phyloP scores from a whole-genome alignment of 805 yeast species.

The Yamadazyma scolyti region DNA sequence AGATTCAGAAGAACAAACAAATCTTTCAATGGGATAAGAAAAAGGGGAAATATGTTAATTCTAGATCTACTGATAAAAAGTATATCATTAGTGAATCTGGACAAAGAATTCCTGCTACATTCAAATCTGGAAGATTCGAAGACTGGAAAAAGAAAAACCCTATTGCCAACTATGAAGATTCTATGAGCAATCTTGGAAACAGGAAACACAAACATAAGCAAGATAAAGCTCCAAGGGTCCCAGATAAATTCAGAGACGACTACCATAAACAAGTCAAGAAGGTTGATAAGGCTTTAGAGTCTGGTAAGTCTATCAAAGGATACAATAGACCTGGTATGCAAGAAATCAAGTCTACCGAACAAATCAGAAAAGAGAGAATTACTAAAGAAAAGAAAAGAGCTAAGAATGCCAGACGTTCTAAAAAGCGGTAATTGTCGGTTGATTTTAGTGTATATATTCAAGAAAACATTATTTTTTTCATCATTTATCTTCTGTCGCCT shows the following conservation, averaged over 20 bases:
- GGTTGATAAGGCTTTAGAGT: slow-evolving; percentile 73
- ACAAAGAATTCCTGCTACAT: slow-evolving; percentile 85
- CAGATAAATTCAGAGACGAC: slow-evolving; percentile 90
- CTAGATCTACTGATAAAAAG: slow-evolving; percentile 76
- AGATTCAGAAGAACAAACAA: slow-evolving; percentile 63
- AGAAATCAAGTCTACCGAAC: slow-evolving; percentile 67
- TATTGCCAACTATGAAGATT: slow-evolving; percentile 1
- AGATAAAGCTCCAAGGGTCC: slow-evolving; percentile 76
- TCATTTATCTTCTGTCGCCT: too few species aligned
- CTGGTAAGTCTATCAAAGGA: slow-evolving; percentile 73
- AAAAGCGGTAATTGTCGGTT: slow-evolving; percentile 18
- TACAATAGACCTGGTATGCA: slow-evolving; percentile 45
- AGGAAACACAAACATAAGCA: slow-evolving; percentile 68
- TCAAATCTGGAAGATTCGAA: slow-evolving; percentile 86
- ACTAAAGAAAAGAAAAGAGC: slow-evolving; percentile 67
- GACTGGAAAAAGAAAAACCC: slow-evolving; percentile 71
- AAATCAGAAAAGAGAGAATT: slow-evolving; percentile 75
- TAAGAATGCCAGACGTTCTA: slow-evolving; percentile 79
- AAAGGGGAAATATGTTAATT: slow-evolving; percentile 83
- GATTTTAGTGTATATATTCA: slow-evolving; percentile 1
- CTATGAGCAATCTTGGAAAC: slow-evolving; percentile 12
- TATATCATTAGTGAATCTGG: slow-evolving; percentile 95
- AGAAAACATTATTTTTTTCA: slow-evolving; percentile 1
- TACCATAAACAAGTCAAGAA: slow-evolving; percentile 77
- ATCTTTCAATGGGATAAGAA: slow-evolving; percentile 90